Evolutionary conservation across 257 asterid genomes (phyloP).

Genomic region (Asclepias syriaca): DNA sequence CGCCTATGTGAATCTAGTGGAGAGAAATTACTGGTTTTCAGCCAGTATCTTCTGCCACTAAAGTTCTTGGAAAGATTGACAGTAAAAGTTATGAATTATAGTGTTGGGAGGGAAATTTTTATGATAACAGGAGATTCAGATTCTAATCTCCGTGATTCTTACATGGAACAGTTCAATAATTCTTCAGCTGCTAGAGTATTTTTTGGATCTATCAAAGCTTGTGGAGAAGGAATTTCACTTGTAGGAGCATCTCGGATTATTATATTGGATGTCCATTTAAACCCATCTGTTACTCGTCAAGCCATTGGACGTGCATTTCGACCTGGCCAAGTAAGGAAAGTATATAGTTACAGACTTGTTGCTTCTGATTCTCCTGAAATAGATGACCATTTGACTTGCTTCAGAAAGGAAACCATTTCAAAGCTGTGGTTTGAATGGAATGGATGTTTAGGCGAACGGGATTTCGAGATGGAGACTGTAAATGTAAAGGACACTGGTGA

Average conservation of each 20-base stretch:
- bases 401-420: slow-evolving; percentile 19
- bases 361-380: slow-evolving; percentile 66
- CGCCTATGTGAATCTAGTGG: slow-evolving; percentile 68
- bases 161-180: slow-evolving; percentile 61
- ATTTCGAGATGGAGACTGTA: slow-evolving; percentile 13
- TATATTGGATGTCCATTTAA: slow-evolving; percentile 58
- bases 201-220: slow-evolving; percentile 86
- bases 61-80: slow-evolving; percentile 79
- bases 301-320: slow-evolving; percentile 83
- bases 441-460: slow-evolving; percentile 12
- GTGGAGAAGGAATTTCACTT: slow-evolving; percentile 89
- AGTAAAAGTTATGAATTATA: slow-evolving; percentile 57
- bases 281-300: slow-evolving; percentile 79
- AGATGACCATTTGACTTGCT: slow-evolving; percentile 55
- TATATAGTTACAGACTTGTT: slow-evolving; percentile 51
- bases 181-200: slow-evolving; percentile 69
- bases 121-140: slow-evolving; percentile 87
- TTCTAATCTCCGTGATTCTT: slow-evolving; percentile 51
- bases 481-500: slow-evolving; percentile 13
- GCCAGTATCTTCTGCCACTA: slow-evolving; percentile 79
- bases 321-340: slow-evolving; percentile 68
- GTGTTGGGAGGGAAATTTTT: slow-evolving; percentile 70
- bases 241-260: slow-evolving; percentile 78
- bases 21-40: slow-evolving; percentile 72
- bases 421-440: slow-evolving; percentile 25